A percentile compares a stretch with the other conserved stretches of the same genome.
phyloP scores from a whole-genome alignment of 129 eudicot genomes.

The Deinandra increscens region DNA sequence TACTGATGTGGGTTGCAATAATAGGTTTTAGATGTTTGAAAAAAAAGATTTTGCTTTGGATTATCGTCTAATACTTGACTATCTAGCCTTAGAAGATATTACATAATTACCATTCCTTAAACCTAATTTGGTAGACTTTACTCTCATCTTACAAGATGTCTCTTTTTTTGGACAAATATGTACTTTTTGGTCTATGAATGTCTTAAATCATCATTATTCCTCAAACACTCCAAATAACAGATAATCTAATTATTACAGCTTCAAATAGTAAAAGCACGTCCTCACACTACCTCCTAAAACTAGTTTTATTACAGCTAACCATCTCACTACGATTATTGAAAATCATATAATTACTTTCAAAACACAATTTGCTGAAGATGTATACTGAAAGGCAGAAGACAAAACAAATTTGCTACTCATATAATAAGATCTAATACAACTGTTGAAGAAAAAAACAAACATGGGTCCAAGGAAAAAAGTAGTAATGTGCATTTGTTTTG shows the following conservation, averaged over 20 bases:
- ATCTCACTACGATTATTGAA: background rate
- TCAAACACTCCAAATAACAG: no score
- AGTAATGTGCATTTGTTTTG: background rate
- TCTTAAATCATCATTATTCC: background rate
- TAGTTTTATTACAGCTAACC: background rate
- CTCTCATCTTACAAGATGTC: background rate
- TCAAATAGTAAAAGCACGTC: background rate
- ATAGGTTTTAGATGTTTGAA: background rate
- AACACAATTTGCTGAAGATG: background rate
- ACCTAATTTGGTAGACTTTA: background rate
- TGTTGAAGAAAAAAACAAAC: conserved; percentile 10
- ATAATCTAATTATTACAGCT: background rate
- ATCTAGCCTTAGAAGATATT: background rate
- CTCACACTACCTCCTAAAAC: background rate
- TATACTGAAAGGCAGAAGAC: background rate
- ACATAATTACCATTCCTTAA: background rate
- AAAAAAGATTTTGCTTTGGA: background rate
- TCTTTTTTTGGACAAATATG: background rate
- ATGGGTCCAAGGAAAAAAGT: background rate
- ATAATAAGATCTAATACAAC: background rate
- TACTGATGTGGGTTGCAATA: background rate
- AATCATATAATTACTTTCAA: background rate
- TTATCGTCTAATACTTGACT: background rate
- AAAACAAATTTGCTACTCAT: conserved; percentile 7
- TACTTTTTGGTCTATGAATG: background rate